Base-by-base conservation (phyloP, 148 eudicot genomes). In the Cornus suecica region DNA sequence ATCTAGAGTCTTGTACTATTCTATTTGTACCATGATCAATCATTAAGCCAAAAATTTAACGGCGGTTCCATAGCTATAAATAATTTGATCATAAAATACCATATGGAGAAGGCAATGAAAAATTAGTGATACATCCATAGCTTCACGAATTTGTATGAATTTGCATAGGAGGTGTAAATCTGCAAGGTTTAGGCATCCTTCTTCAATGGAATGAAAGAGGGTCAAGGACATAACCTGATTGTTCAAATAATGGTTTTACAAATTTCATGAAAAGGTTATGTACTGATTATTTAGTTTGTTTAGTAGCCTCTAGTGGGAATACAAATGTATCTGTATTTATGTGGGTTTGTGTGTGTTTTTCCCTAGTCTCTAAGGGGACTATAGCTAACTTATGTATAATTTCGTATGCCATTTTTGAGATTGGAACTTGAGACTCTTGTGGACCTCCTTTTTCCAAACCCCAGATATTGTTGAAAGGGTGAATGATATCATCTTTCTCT, bases 371-470 rank as follows among this genome's bases (percentile, higher is more conserved):
- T 51, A 70, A 32, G 73, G 23, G 28, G 54, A 6, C 24, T 26
- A 25, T 69, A 27, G 37, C 37, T 54, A 27, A 66, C 27, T 71
- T 71, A 41, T 18, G 9, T 13, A 54, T 1, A 3, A 48, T 48
- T 71, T 54, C 54, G 34, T 54, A 20, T 66, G 42, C 73, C 34
- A 27, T 42, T 52, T 48, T 70, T 29, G 54, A 37, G 34, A 70
- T 70, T 48, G 20, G 18, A 48, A 48, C 54, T 48, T 48, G 1
- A 41, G 42, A 4, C 42, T 48, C 62, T 58, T 58, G 20, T 58
- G 22, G 24, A 54, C 4, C 8, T 15, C 15, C 28, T 30, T 15
- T 30, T 10, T 18, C 27, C 26, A 16, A 27, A 31, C 14, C 32
- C 25, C 0, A 13, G 20, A 37, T 41, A 41, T 7, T 15, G 65